Conservation (phyloP, 2,329 filamentous ascomycete genomes). For the Hypoxylon sp. region DNA sequence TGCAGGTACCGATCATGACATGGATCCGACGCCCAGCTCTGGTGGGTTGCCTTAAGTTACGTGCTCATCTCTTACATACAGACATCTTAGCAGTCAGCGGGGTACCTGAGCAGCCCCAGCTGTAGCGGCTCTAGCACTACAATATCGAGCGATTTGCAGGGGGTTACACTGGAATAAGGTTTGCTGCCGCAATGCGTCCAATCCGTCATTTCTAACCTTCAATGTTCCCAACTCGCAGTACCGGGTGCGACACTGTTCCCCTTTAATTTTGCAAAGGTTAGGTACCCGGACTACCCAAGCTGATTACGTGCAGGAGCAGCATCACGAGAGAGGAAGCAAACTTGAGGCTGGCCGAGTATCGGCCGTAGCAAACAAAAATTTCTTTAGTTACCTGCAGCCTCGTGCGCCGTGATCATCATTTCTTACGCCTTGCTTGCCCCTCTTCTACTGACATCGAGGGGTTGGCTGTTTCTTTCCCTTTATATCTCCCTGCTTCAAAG, state of each 20-base stretch:
- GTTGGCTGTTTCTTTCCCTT: neutral
- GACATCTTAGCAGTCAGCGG: neutral
- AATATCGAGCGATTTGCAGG: neutral
- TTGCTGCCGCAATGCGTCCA: constrained; percentile 23
- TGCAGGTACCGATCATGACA: constrained; percentile 14
- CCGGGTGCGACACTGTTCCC: constrained; percentile 20
- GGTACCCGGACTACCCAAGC: neutral
- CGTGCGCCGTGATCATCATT: constrained; percentile 3
- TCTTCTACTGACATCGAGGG: constrained; percentile 13
- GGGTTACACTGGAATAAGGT: constrained; percentile 27
- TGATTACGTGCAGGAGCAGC: constrained; percentile 2
- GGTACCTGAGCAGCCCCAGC: neutral
- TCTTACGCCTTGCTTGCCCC: constrained; percentile 15
- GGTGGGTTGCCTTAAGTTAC: neutral
- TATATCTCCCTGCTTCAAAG: constrained; percentile 6
- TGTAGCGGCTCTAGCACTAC: constrained; percentile 7
- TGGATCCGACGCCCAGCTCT: neutral
- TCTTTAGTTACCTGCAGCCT: constrained; percentile 11
- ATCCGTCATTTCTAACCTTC: constrained; percentile 22
- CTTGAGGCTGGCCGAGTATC: constrained; percentile 19
- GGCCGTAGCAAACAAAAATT: constrained; percentile 13
- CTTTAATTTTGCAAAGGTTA: constrained; percentile 8
- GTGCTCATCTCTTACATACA: constrained; percentile 2
- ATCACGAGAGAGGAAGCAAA: constrained; percentile 10
- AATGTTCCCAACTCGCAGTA: constrained; percentile 12